Base-by-base conservation (phyloP, 345 rosid species). In the Melastoma malabathricum region DNA sequence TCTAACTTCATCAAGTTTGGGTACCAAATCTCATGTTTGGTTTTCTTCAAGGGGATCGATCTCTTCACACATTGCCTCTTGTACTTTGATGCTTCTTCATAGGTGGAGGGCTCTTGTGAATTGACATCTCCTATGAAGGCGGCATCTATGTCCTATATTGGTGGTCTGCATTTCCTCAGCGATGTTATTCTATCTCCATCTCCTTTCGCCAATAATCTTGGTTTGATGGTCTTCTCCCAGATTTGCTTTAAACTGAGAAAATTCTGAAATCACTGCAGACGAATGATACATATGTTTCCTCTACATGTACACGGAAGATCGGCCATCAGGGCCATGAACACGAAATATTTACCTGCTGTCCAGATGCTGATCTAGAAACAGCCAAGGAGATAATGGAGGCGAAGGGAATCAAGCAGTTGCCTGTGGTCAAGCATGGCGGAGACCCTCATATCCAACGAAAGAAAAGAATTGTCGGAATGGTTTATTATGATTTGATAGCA, bases 341-440 rank as follows among this genome's bases (percentile, higher is more conserved):
- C 18, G 88, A 89, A 53, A 74, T 86, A 46, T 66, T 92, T 43
- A 92, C 85, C 15, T 92, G 96, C 68, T 87, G 82, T 65, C 83
- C 93, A 1, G 81, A 87, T 60, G 64, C 85, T 15, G 76, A 77
- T 46, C 69, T 92, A 62, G 79, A 80, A 54, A 77, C 73, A 48
- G 96, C 96, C 15, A 92, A 77, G 72, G 93, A 86, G 65, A 64
- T 87, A 51, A 92, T 92, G 96, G 95, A 92, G 66, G 98, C 96
- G 50, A 82, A 79, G 67, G 98, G 87, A 18, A 72, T 92, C 64
- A 92, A 84, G 64, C 96, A 92, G 71, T 79, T 92, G 67, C 95
- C 96, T 0, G 89, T 92, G 46, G 87, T 92, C 27, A 77, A 72
- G 75, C 84, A 58, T 52, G 70, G 72, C 18, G 72, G 83, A 61